Evolutionary conservation across 169 alveolate genomes (phyloP).

Genomic region (Eimeria necatrix): DNA sequence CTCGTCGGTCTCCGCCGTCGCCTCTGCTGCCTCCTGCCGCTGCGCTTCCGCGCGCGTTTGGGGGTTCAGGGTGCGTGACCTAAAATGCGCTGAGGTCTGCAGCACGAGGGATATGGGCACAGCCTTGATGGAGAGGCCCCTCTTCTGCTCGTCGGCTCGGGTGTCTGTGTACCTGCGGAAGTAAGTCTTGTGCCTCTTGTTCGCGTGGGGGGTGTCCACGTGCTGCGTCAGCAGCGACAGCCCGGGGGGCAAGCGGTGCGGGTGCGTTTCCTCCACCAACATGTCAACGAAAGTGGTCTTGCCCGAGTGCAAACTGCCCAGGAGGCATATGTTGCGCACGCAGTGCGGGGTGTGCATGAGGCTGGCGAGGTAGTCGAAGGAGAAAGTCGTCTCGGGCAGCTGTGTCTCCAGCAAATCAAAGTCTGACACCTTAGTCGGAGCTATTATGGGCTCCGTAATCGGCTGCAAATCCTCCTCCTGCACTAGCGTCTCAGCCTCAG

Average conservation of each 20-base stretch:
- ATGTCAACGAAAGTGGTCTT: conserved; percentile 98
- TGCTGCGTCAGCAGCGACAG: conserved; percentile 49
- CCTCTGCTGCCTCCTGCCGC: conserved; percentile 23
- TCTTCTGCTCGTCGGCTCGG: conserved; percentile 98
- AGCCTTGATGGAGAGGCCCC: conserved; percentile 97
- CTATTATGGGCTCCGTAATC: conserved; percentile 98
- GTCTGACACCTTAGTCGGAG: conserved; percentile 95
- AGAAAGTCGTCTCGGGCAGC: conserved; percentile 94
- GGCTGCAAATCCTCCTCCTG: conserved; percentile 99
- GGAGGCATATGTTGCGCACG: conserved; percentile 97
- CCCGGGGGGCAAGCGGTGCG: conserved; percentile 21
- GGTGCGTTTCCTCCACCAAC: conserved; percentile 96
- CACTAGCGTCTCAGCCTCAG: conserved; percentile 93
- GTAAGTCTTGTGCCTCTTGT: conserved; percentile 20
- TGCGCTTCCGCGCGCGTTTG: conserved; percentile 27
- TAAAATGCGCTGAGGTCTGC: conserved; percentile 92
- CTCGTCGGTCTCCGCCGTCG: conserved; percentile 15
- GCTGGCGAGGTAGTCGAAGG: conserved; percentile 95
- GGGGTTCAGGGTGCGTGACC: conserved; percentile 59
- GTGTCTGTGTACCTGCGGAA: conserved; percentile 96
- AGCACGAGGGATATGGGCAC: conserved; percentile 98
- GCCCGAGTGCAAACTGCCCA: conserved; percentile 99
- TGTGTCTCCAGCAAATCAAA: conserved; percentile 92
- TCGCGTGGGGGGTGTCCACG: conserved; percentile 77
- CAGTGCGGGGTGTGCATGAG: conserved; percentile 95